A percentile compares a stretch with the other conserved stretches of the same genome.
Evolutionary conservation across 1,139 yeast genomes (phyloP).

Genomic region (Magnusiomyces sp.): DNA sequence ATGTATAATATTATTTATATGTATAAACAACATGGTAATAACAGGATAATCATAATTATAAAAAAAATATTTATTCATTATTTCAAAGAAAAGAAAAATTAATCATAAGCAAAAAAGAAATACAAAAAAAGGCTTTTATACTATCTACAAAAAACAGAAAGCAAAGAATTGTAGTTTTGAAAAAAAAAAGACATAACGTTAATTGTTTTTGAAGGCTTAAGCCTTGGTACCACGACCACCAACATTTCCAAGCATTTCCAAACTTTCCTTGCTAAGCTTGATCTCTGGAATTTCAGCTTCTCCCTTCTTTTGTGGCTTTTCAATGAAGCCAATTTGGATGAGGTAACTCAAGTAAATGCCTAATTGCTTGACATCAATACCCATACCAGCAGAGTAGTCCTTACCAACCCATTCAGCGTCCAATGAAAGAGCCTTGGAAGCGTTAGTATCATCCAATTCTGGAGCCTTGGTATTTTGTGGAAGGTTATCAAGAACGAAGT

Average conservation of each 20-base stretch:
- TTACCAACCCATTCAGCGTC: slow-evolving; percentile 59
- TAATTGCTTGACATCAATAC: slow-evolving; percentile 57
- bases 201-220: background rate
- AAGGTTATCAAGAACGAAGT: slow-evolving; percentile 84
- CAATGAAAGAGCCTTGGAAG: slow-evolving; percentile 50
- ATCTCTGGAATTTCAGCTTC: slow-evolving; percentile 48
- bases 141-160: too few species aligned
- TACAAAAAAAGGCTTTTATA: too few species aligned
- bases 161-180: too few species aligned
- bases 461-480: slow-evolving; percentile 93
- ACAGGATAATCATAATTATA: too few species aligned
- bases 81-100: too few species aligned
- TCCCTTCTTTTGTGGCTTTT: slow-evolving; percentile 44
- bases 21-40: too few species aligned
- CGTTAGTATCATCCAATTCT: slow-evolving; percentile 80
- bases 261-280: slow-evolving; percentile 47
- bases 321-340: slow-evolving; percentile 68
- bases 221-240: slow-evolving; percentile 60
- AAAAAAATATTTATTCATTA: too few species aligned
- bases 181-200: too few species aligned
- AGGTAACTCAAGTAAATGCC: slow-evolving; percentile 76
- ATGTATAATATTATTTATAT: too few species aligned
- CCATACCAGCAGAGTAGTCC: slow-evolving; percentile 61
- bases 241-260: slow-evolving; percentile 60
- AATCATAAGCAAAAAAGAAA: too few species aligned